Evolutionary conservation across 139 green algal genomes (phyloP), one percentile per base, ranked within the genome.

Genomic region (Coccomyxa sp.): DNA sequence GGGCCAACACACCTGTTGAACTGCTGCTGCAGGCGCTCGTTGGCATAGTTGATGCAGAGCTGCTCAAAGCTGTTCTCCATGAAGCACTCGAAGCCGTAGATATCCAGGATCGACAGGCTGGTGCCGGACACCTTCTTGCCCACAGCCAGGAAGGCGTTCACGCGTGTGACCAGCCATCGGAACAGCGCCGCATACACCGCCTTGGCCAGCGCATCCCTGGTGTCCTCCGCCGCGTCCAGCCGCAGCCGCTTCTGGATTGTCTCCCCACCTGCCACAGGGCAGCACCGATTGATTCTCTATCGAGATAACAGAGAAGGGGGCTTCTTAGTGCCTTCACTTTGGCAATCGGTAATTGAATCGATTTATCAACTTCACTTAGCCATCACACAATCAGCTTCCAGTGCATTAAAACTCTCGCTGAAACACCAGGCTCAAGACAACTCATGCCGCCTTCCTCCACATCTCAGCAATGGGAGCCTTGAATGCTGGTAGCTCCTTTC

Each of bases 31-130:
- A 99, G 91, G 28, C 95, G 93, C 91, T 99, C 96, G 85, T 99
- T 99, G 78, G 96, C 96, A 75, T 98, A 94, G 89, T 99, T 99
- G 92, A 99, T 99, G 91, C 96, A 99, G 81, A 99, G 95, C 92
- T 99, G 96, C 92, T 99, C 96, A 85, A 98, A 97, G 82, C 87
- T 88, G 88, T 97, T 97, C 76, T 81, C 84, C 15, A 89, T 84
- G 82, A 96, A 97, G 81, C 88, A 90, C 88, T 98, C 95, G 84
- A 98, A 98, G 82, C 95, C 95, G 86, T 98, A 98, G 86, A 98
- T 98, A 80, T 98, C 95, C 82, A 98, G 89, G 76, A 98, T 92
- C 63, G 82, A 81, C 9, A 84, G 83, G 4, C 83, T 32, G 38
- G 45, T 77, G 0, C 82, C 63, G 77, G 68, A 79, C 9, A 66